These are phyloP conservation scores for Cyberlindnera lachancei DNA, from an alignment of 805 yeast species.

Conservation along the genomic window DNA sequence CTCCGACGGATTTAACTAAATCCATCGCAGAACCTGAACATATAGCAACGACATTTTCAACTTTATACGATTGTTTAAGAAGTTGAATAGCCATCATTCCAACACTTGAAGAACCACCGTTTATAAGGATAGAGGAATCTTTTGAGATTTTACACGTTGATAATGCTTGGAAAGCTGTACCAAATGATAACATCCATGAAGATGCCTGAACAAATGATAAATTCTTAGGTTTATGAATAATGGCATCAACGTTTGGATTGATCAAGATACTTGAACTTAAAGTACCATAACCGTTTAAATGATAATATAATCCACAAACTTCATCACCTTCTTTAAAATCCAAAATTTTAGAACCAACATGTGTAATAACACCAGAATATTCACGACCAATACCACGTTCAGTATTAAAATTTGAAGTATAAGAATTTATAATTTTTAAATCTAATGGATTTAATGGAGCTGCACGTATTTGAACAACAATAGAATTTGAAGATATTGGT, in stretches of 20 bases:
- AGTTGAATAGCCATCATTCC: slow-evolving; percentile 58
- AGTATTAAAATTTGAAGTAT: slow-evolving; percentile 41
- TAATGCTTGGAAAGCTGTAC: slow-evolving; percentile 50
- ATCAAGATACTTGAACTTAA: slow-evolving; percentile 49
- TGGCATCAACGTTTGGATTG: slow-evolving; percentile 43
- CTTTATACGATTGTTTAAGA: slow-evolving; percentile 43
- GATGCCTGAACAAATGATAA: slow-evolving; percentile 50
- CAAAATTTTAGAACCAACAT: slow-evolving; percentile 37
- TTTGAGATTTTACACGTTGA: slow-evolving; percentile 27
- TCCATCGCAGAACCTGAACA: slow-evolving; percentile 48
- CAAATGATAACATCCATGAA: slow-evolving; percentile 53
- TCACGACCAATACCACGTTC: slow-evolving; percentile 67
- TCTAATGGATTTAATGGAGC: slow-evolving; percentile 64
- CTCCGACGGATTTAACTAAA: slow-evolving; percentile 42
- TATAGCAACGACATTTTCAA: slow-evolving; percentile 44
- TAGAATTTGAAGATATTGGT: slow-evolving; percentile 36
- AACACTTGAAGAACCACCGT: slow-evolving; percentile 77
- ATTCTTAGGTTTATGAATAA: slow-evolving; percentile 39
- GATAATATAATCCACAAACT: slow-evolving; percentile 56
- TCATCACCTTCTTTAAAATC: slow-evolving; percentile 49
- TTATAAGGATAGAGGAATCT: slow-evolving; percentile 46
- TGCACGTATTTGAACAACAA: slow-evolving; percentile 52
- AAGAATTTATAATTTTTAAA: slow-evolving; percentile 49
- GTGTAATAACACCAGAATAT: slow-evolving; percentile 51
- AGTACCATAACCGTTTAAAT: slow-evolving; percentile 47